Evolutionary conservation across 2,329 filamentous ascomycete species (phyloP), one percentile per base, ranked within the genome.

Genomic region (Penicillium sp.): DNA sequence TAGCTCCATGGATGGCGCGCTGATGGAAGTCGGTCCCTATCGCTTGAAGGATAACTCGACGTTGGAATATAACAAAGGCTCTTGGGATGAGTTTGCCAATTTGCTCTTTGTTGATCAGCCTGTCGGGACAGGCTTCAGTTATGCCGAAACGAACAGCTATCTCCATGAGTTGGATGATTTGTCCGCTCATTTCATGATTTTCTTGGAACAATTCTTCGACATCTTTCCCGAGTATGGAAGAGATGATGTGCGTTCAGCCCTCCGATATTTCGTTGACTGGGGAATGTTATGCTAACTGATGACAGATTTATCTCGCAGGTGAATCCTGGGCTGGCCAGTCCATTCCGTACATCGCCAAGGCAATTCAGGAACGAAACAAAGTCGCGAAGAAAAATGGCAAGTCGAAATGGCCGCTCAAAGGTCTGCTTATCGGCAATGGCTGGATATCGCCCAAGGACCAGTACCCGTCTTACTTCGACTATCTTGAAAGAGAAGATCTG

Each of bases 41-140:
- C 82, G 94, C 59, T 77, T 99, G 51, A 87, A 88, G 67, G 83
- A 93, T 60, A 83, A 88, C 26, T 74, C 81, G 74, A 80, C 87
- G 65, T 77, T 99, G 51, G 79, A 79, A 51, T 86, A 90, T 70
- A 97, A 97, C 71, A 88, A 95, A 49, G 94, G 94, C n/a, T 92
- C 91, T 1, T 99, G 95, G 95, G 89, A 96, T 72, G 93, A 99
- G 76, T 99, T 97, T 67, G 91, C 94, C 59, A 99, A 99, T 66
- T 74, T 99, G 45, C 84, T 99, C 52, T 99, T 99, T 68, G 90
- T 99, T 54, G 94, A 99, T 68, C 95, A 97, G 68, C 94, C 94
- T 0, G 92, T 97, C 29, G 95, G 94, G 10, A 97, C 93, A 1
- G 94, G 94, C 2, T 99, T 89, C 77, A 99, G 94, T 75, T 97